Base-by-base conservation (phyloP, 2,329 filamentous ascomycete genomes). In the Cladorrhinum sp. region DNA sequence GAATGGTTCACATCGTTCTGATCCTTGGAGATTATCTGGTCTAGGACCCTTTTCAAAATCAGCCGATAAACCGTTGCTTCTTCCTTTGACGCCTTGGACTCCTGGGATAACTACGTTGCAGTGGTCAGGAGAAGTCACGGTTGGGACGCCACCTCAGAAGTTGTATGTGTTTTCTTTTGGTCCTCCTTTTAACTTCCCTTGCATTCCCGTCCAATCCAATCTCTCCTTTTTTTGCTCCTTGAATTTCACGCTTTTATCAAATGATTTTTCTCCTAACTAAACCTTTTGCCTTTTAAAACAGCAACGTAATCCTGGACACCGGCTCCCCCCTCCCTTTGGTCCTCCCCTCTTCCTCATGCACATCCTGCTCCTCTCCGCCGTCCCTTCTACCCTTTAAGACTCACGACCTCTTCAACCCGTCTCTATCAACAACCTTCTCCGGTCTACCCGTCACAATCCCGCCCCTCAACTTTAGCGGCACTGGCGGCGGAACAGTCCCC, bases 301-400 rank as follows among this genome's bases (percentile, higher is more conserved):
- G 71, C 60, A 70, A 68, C 18, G 70, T 75, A 29, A 64, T 72
- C 49, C 69, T 73, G 45, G 72, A 74, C 60, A 74, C 72, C 0
- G 71, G 68, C 24, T 72, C 69, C 1, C 63, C 58, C 1, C 62
- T 69, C 23, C 64, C 36, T 16, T 16, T 75, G 18, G 49, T 74
- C 8, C 62, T 75, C 16, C 68, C 70, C 9, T 60, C 63, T 4
- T 68, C 61, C 24, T 70, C 67, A 55, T 74, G 73, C 64, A 69
- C 67, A 2, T 68, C 62, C 2, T 73, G 71, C 51, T 61, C 36
- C 12, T 4, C 16, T 41, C 36, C 36, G 16, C 36, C 36, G 36
- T 41, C 36, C 36, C 36, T 16, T 16, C 10, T 13, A 41, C 36
- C n/a, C n/a, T n/a, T n/a, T n/a, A 41, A 41, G 10, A n/a, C 25